Conservation (phyloP, 2,329 filamentous ascomycete genomes). For the Clarireedia hainanense region DNA sequence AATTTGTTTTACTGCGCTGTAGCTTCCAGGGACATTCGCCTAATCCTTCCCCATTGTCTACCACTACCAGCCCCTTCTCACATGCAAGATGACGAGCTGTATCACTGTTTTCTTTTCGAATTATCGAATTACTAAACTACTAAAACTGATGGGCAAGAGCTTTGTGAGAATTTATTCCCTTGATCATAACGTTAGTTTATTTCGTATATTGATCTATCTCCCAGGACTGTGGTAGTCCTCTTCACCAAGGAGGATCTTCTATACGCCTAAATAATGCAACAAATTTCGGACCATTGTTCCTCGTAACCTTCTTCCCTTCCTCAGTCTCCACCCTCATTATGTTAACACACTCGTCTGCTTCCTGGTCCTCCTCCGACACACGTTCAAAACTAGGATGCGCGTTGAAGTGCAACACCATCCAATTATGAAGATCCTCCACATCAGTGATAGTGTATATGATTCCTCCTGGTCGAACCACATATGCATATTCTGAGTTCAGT, state of each 20-base stretch:
- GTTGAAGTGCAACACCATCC: constrained; percentile 86
- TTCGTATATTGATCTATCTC: neutral
- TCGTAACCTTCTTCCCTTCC: constrained; percentile 91
- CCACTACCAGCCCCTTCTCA: neutral
- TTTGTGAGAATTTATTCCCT: neutral
- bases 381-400: constrained; percentile 73
- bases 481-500: constrained; percentile 89
- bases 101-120: neutral
- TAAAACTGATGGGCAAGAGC: neutral
- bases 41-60: constrained; percentile 11
- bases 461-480: constrained; percentile 72
- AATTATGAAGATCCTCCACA: constrained; percentile 85
- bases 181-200: neutral
- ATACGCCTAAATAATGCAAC: constrained; percentile 79
- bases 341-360: constrained; percentile 61
- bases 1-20: neutral
- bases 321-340: constrained; percentile 82
- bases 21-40: constrained; percentile 12
- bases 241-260: constrained; percentile 44
- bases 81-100: neutral
- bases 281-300: constrained; percentile 86
- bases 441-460: constrained; percentile 95
- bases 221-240: too few relatives aligned
- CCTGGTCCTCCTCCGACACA: constrained; percentile 58
- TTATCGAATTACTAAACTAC: neutral